These are phyloP conservation scores for Taphrina sp. DNA, from an alignment of 1,139 yeast genomes.

Conservation along the genomic window DNA sequence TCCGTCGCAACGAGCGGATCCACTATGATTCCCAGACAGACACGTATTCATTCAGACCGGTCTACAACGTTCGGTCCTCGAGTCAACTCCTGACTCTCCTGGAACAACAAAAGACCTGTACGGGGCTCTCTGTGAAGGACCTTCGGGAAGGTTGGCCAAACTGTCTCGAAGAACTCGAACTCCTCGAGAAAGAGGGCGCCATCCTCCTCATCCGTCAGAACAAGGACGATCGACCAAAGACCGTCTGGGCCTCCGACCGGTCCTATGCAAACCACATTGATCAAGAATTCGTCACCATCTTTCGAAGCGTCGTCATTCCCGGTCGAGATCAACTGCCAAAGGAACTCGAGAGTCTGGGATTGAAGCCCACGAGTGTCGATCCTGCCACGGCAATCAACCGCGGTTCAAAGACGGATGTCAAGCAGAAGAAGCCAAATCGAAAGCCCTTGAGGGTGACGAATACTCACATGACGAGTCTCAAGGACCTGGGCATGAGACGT, in stretches of 20 bases:
- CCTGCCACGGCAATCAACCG: conserved; percentile 80
- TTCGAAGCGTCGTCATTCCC: conserved; percentile 79
- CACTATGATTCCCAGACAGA: conserved; percentile 57
- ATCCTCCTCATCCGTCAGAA: conserved; percentile 61
- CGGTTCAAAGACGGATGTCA: conserved; percentile 40
- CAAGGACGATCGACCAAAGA: conserved; percentile 85
- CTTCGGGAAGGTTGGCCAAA: conserved; percentile 95
- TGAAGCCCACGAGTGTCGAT: conserved; percentile 95
- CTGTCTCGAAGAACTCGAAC: conserved; percentile 48
- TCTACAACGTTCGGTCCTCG: conserved; percentile 79
- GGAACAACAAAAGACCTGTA: conserved; percentile 79
- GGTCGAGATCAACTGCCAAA: conserved; percentile 76
- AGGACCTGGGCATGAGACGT: conserved; percentile 52
- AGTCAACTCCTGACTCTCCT: conserved; percentile 73
- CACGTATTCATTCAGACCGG: conserved; percentile 80
- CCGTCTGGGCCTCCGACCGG: conserved; percentile 85
- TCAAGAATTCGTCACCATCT: conserved; percentile 52
- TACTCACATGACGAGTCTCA: conserved; percentile 93
- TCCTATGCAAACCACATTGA: conserved; percentile 73
- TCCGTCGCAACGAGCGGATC: conserved; percentile 35
- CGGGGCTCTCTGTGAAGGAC: conserved; percentile 84
- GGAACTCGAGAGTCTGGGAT: conserved; percentile 72
- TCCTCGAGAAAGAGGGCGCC: conserved; percentile 31
- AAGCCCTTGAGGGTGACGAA: conserved; percentile 92
- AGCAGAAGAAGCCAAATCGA: conserved; percentile 79